Evolutionary conservation across 192 early-diverging fungal species (phyloP).

Genomic region (Backusella morwellensis): DNA sequence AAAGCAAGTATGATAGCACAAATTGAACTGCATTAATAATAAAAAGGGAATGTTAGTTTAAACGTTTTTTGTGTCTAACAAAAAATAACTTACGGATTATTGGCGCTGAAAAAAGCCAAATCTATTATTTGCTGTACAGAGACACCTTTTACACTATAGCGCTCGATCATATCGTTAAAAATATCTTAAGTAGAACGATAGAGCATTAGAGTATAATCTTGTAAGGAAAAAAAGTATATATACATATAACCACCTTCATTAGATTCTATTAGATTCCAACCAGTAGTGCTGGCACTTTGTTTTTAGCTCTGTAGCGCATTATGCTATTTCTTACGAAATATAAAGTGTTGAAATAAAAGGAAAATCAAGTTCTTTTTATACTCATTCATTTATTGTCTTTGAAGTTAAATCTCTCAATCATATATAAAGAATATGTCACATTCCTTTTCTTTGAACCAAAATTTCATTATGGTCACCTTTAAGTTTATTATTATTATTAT

Average conservation of each 20-base stretch:
- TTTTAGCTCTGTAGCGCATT: background rate
- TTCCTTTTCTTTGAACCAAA: background rate
- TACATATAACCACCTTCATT: no score
- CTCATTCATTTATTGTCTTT: background rate
- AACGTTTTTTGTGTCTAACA: background rate
- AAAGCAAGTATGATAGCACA: background rate
- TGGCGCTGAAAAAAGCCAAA: no score
- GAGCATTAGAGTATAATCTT: background rate
- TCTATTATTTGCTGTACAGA: no score
- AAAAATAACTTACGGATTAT: no score
- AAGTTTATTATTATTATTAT: background rate
- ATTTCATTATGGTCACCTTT: background rate
- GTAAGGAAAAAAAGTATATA: background rate
- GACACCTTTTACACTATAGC: no score
- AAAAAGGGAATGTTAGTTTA: background rate
- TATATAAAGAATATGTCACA: background rate
- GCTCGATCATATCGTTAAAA: no score
- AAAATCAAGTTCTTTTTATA: background rate
- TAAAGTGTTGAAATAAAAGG: background rate
- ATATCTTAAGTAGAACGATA: background rate
- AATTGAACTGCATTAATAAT: background rate
- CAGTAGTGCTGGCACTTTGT: background rate
- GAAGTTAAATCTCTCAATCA: no score
- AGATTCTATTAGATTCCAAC: no score
- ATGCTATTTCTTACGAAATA: background rate